Base-by-base conservation (phyloP, 495 filamentous ascomycete species). In the Elaphomyces granulatus region DNA sequence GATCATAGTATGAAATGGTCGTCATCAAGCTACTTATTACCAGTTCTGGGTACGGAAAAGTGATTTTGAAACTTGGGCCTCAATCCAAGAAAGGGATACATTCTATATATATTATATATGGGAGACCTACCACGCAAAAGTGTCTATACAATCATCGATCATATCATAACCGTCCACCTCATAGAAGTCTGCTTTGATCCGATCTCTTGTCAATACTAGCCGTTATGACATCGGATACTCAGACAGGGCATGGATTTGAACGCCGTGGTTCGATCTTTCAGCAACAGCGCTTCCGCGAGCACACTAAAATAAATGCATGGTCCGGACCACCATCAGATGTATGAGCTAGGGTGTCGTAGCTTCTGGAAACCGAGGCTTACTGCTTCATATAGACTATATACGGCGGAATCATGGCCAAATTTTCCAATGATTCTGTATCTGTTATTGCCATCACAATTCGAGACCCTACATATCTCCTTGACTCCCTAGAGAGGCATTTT, bases 381-480 rank as follows among this genome's bases (percentile, higher is more conserved):
- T 16, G 6, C 19, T 10, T 20, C 15, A 12, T 8, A 18, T 46
- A 83, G 79, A 71, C 66, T 7, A 68, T 81, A 16, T 85, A 76
- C 42, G 67, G 70, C 17, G 80, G 80, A 30, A 63, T 80, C 19
- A 75, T 80, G 1, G 65, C 62, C 20, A 63, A 64, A 14, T 63
- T 68, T 15, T 56, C 66, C 2, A 61, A 72, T 20, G 47, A 70
- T 21, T 55, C 66, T 26, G 62, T 64, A 0, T 63, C 74, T 6
- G 64, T 68, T 0, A 61, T 83, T 14, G 75, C 77, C 3, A 56
- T 88, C 35, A 79, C 79, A 3, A 72, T 81, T 41, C 82, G 86
- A 47, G 83, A 92, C 55, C 69, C 75, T 3, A 79, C 78, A 0
- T 93, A 93, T 50, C 68, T 82, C 15, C 64, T 84, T 26, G 84